These are phyloP conservation scores for Eucalyptus dawsonii DNA, from an alignment of 345 rosid species.

Conservation along the genomic window DNA sequence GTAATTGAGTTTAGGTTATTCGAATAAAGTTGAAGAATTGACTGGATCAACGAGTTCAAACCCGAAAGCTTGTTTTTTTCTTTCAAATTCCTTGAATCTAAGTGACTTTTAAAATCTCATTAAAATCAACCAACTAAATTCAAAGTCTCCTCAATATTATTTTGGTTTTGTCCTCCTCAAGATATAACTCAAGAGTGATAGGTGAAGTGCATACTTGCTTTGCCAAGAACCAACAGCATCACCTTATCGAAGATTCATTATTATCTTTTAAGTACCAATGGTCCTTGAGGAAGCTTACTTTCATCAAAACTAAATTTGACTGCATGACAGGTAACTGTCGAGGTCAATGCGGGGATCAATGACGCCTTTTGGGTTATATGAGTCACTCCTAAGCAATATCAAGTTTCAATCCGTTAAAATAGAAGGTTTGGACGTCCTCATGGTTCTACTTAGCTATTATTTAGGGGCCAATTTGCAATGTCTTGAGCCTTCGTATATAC, in stretches of 20 bases:
- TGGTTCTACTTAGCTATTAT: neutral
- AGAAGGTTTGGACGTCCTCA: neutral
- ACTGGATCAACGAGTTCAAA: neutral
- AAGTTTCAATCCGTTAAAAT: neutral
- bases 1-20: neutral
- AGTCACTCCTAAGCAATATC: neutral
- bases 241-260: neutral
- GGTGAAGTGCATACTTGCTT: neutral
- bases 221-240: neutral
- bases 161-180: neutral
- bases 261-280: no score
- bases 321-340: neutral
- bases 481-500: neutral
- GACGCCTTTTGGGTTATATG: no score
- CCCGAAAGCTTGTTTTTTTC: neutral
- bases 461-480: neutral
- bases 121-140: no score
- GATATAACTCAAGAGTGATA: neutral
- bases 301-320: neutral
- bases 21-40: neutral
- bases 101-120: neutral
- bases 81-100: neutral
- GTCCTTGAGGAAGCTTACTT: neutral
- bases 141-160: neutral
- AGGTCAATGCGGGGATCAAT: neutral